A percentile compares a stretch with the other conserved stretches of the same genome.
Evolutionary conservation across 441 rosid genomes (phyloP).

Genomic region (Populus hybrid): DNA sequence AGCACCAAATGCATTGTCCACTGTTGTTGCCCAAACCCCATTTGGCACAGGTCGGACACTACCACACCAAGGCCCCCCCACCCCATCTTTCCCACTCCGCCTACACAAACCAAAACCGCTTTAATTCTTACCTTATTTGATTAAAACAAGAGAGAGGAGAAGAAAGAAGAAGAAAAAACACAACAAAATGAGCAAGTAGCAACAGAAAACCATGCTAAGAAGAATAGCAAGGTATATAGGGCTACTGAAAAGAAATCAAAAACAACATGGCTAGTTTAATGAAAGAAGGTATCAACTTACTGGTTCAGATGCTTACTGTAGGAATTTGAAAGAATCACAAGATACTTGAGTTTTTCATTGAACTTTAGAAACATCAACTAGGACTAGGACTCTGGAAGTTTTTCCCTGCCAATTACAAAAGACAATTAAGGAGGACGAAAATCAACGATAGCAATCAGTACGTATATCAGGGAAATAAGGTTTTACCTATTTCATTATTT

Average conservation of each 20-base stretch:
- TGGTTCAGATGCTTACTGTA: neutral
- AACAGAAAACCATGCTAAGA: neutral
- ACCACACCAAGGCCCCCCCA: constrained; percentile 61
- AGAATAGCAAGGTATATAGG: neutral
- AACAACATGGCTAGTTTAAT: neutral
- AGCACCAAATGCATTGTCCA: constrained; percentile 60
- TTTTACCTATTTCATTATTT: too few species aligned
- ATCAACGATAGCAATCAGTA: too few species aligned
- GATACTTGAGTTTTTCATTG: neutral
- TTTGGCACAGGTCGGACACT: constrained; percentile 63
- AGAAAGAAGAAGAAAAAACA: neutral
- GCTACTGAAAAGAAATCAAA: neutral
- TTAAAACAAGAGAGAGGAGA: neutral
- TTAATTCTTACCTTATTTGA: neutral
- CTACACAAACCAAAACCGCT: constrained; percentile 1
- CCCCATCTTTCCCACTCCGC: constrained; percentile 43
- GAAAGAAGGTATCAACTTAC: neutral
- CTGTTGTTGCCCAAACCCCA: constrained; percentile 61
- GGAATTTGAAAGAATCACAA: neutral
- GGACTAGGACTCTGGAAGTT: neutral
- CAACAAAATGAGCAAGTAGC: neutral
- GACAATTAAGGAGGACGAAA: too few species aligned
- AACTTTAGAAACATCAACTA: neutral
- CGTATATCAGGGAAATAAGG: too few species aligned
- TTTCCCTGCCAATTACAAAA: too few species aligned